Evolutionary conservation across 164 flowering plant species (phyloP), one percentile per base, ranked within the genome.

Genomic region (Aristolochia californica): DNA sequence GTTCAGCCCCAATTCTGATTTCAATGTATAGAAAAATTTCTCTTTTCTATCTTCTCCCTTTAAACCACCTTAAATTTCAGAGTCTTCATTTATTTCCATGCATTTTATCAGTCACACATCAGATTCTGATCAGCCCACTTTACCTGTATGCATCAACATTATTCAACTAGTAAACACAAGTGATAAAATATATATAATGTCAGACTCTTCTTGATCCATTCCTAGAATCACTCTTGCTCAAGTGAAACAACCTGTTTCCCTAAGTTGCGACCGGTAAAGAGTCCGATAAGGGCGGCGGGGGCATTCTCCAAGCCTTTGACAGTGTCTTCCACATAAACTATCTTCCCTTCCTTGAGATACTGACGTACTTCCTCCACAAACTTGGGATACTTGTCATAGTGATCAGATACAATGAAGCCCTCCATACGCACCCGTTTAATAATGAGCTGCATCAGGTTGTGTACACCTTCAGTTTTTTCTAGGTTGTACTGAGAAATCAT

Each of bases 191-290:
- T n/a, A n/a, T n/a, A n/a, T n/a, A n/a, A n/a, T n/a, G n/a, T n/a
- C n/a, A n/a, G n/a, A n/a, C n/a, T n/a, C n/a, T n/a, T n/a, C n/a
- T n/a, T n/a, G n/a, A n/a, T n/a, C n/a, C n/a, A n/a, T n/a, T n/a
- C n/a, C n/a, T n/a, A n/a, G n/a, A n/a, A 20, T 60, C 34, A 60
- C 55, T 59, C 55, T 12, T 21, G 48, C 28, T 55, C 53, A 47
- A 68, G 67, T 17, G 53, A 43, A 21, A 72, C 70, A 0, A 68
- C 62, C 57, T 72, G 72, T 43, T 68, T 72, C 15, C 75, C 75
- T 18, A 72, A 48, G 43, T 72, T 73, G 21, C 40, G 21, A 45
- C 72, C 73, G 5, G 70, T 51, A 28, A 55, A 72, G 53, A 72
- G 67, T 12, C 76, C 62, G 1, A 63, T 27, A n/a, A 72, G 44